Evolutionary conservation across 2,329 filamentous ascomycete species (phyloP).

Genomic region (Hymenoscyphus occultus): DNA sequence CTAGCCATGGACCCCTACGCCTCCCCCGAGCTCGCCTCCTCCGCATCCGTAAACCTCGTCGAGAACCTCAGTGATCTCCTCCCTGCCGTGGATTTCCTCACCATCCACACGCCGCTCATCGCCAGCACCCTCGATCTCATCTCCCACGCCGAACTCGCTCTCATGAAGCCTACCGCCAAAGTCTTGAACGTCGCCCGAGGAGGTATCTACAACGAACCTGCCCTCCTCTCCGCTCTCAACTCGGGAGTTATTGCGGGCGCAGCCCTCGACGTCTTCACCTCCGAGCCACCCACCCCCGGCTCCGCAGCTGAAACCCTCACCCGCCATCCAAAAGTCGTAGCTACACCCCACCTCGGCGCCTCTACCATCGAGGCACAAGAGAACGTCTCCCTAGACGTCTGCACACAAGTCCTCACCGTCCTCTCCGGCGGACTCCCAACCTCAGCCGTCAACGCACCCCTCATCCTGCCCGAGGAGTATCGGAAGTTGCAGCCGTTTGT

Average conservation of each 20-base stretch:
- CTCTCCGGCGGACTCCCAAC: conserved; percentile 70
- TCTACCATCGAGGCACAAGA: conserved; percentile 81
- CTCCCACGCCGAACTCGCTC: conserved; percentile 59
- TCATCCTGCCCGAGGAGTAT: conserved; percentile 79
- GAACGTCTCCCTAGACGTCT: conserved; percentile 80
- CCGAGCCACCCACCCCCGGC: conserved; percentile 62
- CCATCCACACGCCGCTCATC: conserved; percentile 76
- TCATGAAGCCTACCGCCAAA: conserved; percentile 71
- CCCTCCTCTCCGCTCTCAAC: conserved; percentile 67
- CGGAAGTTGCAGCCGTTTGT: conserved; percentile 75
- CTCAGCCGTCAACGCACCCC: conserved; percentile 74
- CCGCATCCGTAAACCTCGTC: conserved; percentile 64
- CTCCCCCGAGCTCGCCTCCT: conserved; percentile 65
- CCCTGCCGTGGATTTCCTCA: conserved; percentile 69
- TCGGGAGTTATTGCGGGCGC: conserved; percentile 71
- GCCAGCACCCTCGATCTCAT: conserved; percentile 75
- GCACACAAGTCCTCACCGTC: conserved; percentile 73
- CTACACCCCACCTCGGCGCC: conserved; percentile 76
- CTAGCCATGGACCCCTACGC: conserved; percentile 76
- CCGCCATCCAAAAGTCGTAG: conserved; percentile 68
- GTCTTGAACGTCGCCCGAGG: conserved; percentile 79
- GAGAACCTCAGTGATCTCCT: conserved; percentile 58
- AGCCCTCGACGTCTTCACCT: conserved; percentile 76
- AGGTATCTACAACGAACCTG: conserved; percentile 75
- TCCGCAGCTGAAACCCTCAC: conserved; percentile 62